Base-by-base conservation (phyloP, 2,329 filamentous ascomycete species). In the Leptographium procerum region DNA sequence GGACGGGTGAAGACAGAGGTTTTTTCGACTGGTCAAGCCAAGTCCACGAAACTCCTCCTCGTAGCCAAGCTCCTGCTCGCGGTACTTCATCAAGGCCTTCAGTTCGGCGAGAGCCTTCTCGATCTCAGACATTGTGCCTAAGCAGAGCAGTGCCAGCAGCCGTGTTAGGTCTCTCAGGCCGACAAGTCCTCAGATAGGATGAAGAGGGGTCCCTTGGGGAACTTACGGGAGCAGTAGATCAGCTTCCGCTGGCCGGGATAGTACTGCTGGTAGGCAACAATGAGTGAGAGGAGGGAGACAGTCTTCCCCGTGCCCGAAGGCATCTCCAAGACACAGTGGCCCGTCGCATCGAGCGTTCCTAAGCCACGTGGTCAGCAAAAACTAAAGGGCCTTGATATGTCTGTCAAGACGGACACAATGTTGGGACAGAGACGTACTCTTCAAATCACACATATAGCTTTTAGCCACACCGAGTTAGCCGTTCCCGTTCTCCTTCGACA, bases 281-380 rank as follows among this genome's bases (percentile, higher is more conserved):
- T 99, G 65, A 99, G 82, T 0, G 94, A 96, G 51, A 99, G 78
- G 5, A 99, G 79, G 11, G 94, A 96, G 29, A 99, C 89, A 0
- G 94, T 99, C 77, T 99, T 99, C 61, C 94, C 94, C 28, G 94
- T 99, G 50, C 94, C 94, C 60, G 94, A 99, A 72, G 94, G 94
- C 94, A 99, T 99, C 75, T 99, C 94, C 66, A 99, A 76, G 26
- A 99, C 92, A 71, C 91, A 96, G 74, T 99, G 91, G 61, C 94
- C 95, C 56, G 89, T 89, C 24, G 87, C 88, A 79, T 99, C 94
- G 67, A 99, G 86, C 24, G 94, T 97, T 65, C 77, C 78, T 81
- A 53, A 9, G 22, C 3, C 3, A 6, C 31, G 24, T 1, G 14
- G 11, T 43, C 7, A 56, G 55, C 45, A 52, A 5, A n/a, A 3